Conservation (phyloP, 2,329 filamentous ascomycete genomes). For the Lecanoromycetidae sp. region DNA sequence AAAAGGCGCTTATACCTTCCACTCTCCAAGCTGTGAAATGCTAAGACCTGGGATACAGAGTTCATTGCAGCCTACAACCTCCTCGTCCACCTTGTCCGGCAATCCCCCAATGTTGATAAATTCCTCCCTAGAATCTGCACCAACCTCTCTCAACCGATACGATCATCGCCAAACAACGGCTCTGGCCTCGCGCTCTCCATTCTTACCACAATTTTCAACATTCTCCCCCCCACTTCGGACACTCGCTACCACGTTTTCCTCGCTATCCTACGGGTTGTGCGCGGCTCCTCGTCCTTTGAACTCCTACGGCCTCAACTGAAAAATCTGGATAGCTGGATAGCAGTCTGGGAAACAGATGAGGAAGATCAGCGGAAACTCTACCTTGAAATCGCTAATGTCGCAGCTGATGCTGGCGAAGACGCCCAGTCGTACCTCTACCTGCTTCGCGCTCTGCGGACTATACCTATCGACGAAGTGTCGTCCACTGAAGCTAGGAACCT, state of each 20-base stretch:
- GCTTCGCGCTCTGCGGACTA: conserved; percentile 62
- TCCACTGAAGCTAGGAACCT: conserved; percentile 45
- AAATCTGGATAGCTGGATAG: conserved; percentile 70
- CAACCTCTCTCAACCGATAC: conserved; percentile 77
- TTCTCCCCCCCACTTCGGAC: conserved; percentile 62
- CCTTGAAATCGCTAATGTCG: conserved; percentile 68
- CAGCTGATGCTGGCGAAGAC: conserved; percentile 63
- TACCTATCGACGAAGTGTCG: conserved; percentile 48
- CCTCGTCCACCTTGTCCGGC: conserved; percentile 80
- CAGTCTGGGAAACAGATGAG: conserved; percentile 67
- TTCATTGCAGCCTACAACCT: conserved; percentile 95
- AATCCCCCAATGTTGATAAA: conserved; percentile 72
- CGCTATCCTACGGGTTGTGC: conserved; percentile 74
- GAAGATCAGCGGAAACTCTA: conserved; percentile 79
- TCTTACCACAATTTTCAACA: conserved; percentile 93
- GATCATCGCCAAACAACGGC: conserved; percentile 74
- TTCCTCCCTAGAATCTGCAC: conserved; percentile 80
- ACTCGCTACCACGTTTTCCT: conserved; percentile 84
- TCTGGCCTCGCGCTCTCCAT: conserved; percentile 76
- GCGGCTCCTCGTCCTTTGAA: conserved; percentile 64
- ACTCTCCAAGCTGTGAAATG: conserved; percentile 2
- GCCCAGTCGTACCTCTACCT: conserved; percentile 66
- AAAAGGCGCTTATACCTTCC: conserved; percentile 45
- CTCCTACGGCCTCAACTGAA: conserved; percentile 71
- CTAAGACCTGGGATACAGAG: conserved; percentile 39